A percentile compares a stretch with the other conserved stretches of the same genome.
These are phyloP conservation scores for Solidago caesia DNA, from an alignment of 129 eudicot species.

Conservation along the genomic window DNA sequence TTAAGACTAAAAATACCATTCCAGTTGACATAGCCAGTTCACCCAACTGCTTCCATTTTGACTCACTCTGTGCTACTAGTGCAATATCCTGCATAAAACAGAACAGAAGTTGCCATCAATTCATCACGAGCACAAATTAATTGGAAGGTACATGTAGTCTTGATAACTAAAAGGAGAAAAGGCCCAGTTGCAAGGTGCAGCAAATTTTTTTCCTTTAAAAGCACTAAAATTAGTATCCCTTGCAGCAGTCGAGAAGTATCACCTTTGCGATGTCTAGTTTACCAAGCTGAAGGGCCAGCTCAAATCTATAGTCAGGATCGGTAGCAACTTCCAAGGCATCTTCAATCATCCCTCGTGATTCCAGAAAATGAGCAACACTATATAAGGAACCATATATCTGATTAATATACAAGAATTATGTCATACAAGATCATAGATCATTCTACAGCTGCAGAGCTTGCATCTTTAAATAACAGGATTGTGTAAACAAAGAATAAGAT, in stretches of 20 bases:
- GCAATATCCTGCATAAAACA: slow-evolving; percentile 72
- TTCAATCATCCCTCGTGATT: slow-evolving; percentile 90
- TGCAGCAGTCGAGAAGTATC: slow-evolving; percentile 9
- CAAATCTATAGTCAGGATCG: slow-evolving; percentile 94
- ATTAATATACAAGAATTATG: slow-evolving; percentile 17
- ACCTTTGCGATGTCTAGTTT: slow-evolving; percentile 88
- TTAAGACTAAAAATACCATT: slow-evolving; percentile 43
- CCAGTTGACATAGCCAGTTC: slow-evolving; percentile 97
- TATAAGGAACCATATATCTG: not conserved
- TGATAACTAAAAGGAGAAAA: not conserved
- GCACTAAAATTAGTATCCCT: slow-evolving; percentile 14
- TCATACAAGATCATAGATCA: not conserved
- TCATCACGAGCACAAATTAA: slow-evolving; percentile 15
- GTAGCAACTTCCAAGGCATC: slow-evolving; percentile 97
- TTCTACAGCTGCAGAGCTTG: not conserved
- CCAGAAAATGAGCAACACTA: slow-evolving; percentile 96
- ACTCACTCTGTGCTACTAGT: slow-evolving; percentile 73
- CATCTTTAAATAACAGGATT: not conserved
- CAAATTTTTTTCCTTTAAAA: not conserved
- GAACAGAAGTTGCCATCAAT: slow-evolving; percentile 1
- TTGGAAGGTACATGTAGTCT: not conserved
- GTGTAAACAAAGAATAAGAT: slow-evolving; percentile 15
- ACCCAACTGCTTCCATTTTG: slow-evolving; percentile 99
- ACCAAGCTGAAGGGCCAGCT: slow-evolving; percentile 91
- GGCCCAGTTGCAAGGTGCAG: not conserved